phyloP scores from a whole-genome alignment of 2,329 filamentous ascomycete genomes.

The Xylariaceae sp. region DNA sequence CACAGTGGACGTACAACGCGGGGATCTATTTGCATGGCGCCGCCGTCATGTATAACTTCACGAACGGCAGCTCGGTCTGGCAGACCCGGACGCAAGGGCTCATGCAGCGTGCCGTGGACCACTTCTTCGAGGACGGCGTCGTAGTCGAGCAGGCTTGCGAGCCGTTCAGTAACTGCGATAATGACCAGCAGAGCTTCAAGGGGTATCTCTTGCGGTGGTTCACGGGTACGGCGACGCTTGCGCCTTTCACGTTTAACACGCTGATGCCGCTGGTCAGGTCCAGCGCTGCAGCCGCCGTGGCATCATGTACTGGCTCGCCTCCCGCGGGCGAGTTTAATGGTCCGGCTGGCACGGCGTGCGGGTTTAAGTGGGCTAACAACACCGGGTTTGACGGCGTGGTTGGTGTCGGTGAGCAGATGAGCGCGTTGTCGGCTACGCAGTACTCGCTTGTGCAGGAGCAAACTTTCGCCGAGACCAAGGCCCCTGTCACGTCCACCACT shows the following conservation, averaged over 20 bases:
- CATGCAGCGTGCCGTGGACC: conserved; percentile 43
- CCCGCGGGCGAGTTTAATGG: conserved; percentile 45
- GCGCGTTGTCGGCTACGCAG: conserved; percentile 59
- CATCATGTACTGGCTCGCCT: conserved; percentile 46
- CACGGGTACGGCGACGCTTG: conserved; percentile 51
- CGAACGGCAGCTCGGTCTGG: conserved; percentile 49
- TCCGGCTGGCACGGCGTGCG: conserved; percentile 57
- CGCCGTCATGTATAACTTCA: conserved; percentile 60
- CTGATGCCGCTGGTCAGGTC: conserved; percentile 49
- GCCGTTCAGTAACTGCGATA: conserved; percentile 55
- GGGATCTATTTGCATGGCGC: conserved; percentile 62
- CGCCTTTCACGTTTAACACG: conserved; percentile 46
- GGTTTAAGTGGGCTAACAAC: conserved; percentile 58
- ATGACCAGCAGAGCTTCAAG: conserved; percentile 72
- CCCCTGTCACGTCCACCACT: conserved; percentile 48
- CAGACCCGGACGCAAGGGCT: conserved; percentile 57
- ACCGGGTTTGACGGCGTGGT: conserved; percentile 53
- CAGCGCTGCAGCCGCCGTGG: conserved; percentile 50
- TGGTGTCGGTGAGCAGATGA: conserved; percentile 69
- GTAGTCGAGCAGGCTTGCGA: conserved; percentile 68
- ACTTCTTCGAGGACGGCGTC: conserved; percentile 56
- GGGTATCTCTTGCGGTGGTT: conserved; percentile 69
- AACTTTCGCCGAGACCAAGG: conserved; percentile 20
- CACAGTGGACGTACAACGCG: conserved; percentile 68
- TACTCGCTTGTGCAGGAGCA: conserved; percentile 47